These are phyloP conservation scores for Exophiala calicioides DNA, from an alignment of 2,329 filamentous ascomycete species.

Conservation along the genomic window DNA sequence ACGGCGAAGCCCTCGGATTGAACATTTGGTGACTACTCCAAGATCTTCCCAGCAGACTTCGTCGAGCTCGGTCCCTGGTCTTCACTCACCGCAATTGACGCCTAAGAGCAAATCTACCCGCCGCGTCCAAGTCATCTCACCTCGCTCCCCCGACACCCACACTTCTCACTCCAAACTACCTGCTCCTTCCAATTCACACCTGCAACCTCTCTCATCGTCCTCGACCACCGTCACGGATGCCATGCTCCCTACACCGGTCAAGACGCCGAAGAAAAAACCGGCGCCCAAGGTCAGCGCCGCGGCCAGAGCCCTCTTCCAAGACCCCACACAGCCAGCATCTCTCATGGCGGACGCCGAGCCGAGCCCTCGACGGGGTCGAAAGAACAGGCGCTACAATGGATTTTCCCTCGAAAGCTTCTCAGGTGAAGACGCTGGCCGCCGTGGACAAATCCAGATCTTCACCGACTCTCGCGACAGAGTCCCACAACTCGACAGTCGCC, in stretches of 20 bases:
- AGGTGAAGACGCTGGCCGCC: constrained; percentile 31
- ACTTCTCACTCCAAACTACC: constrained; percentile 24
- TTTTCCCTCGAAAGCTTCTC: constrained; percentile 50
- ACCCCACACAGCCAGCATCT: constrained; percentile 40
- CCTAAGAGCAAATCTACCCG: constrained; percentile 25
- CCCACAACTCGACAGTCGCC: constrained; percentile 52
- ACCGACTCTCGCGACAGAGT: constrained; percentile 65
- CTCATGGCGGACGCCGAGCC: constrained; percentile 48
- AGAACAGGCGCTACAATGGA: constrained; percentile 47
- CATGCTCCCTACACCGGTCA: constrained; percentile 63
- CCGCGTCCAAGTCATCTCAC: constrained; percentile 28
- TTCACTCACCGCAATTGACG: constrained; percentile 28
- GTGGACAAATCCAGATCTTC: constrained; percentile 55
- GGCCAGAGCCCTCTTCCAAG: constrained; percentile 57
- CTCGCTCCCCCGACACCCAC: constrained; percentile 27
- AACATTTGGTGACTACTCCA: constrained; percentile 19
- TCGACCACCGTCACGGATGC: constrained; percentile 38
- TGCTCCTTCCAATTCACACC: constrained; percentile 32
- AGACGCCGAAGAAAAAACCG: constrained; percentile 61
- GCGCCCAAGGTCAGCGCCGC: constrained; percentile 49
- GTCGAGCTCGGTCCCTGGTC: constrained; percentile 7
- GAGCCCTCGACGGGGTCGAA: constrained; percentile 50
- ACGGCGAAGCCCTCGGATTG: constrained; percentile 1
- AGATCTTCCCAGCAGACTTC: constrained; percentile 15
- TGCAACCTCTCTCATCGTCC: constrained; percentile 30